Evolutionary conservation across 169 alveolate genomes (phyloP), one percentile per base, ranked within the genome.

Genomic region (Eimeria brunetti): DNA sequence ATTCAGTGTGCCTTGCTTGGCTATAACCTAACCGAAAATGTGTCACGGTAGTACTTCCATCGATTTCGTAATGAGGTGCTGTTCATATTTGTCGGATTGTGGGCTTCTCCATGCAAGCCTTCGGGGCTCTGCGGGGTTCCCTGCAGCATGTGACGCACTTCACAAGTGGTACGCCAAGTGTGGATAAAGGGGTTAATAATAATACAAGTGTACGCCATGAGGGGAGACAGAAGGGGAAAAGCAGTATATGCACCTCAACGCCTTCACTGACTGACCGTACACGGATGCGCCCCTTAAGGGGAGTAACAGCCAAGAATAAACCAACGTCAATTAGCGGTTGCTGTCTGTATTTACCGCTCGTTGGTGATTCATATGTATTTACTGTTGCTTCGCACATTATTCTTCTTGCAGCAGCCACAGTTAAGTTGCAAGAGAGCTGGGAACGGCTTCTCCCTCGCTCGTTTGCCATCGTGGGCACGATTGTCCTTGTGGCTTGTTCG

Each of bases 371-470:
- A 16, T 73, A 7, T 16, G 56, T 38, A 22, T 73, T 73, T 73
- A 38, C 36, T 33, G 30, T 73, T 53, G 11, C 36, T 73, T 11
- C 9, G 9, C 30, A 73, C 30, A 73, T 33, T 41, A 38, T 27
- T 4, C 83, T 41, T 36, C 16, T 33, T 41, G 83, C 83, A 33
- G 53, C 46, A 73, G 83, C 33, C 53, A 38, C 53, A 27, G 6
- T 18, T 41, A 30, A 38, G 16, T 18, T 41, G 83, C 30, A 38
- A 33, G 53, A 33, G 83, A 38, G 51, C 83, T 9, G 83, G 46
- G 46, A 38, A 41, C 56, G 83, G 83, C 83, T 73, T 73, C 53
- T 73, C 53, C 83, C 33, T 73, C 83, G 83, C 46, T 73, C 83
- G 51, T 73, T 7, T 41, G 83, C 56, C 83, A 41, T 73, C 56